Conservation (phyloP, 108 stramenopile species). For the Mayamaea pseudoterrestris region DNA sequence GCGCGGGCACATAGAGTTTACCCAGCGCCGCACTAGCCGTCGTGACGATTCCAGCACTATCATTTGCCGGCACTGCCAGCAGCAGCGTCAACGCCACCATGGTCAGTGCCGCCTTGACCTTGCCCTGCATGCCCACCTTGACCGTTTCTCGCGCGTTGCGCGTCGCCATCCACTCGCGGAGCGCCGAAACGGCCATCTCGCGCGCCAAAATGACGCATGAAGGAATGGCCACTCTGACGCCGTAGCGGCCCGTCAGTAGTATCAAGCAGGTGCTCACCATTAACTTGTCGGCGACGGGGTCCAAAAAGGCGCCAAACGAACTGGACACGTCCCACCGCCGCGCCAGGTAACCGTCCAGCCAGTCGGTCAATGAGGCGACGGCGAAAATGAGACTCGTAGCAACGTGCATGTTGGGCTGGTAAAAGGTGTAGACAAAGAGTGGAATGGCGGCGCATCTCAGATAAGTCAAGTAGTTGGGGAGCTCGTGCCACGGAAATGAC, state of each 20-base stretch:
- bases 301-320: conserved; percentile 90
- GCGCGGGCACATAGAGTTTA: conserved; percentile 23
- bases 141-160: conserved; percentile 67
- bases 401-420: conserved; percentile 23
- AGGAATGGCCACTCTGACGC: conserved; percentile 55
- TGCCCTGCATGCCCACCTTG: conserved; percentile 81
- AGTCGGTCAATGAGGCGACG: conserved; percentile 76
- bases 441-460: conserved; percentile 65
- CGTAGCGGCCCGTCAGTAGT: conserved; percentile 67
- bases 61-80: conserved; percentile 11
- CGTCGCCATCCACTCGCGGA: conserved; percentile 94
- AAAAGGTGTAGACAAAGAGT: conserved; percentile 31
- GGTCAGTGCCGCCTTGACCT: conserved; percentile 75
- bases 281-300: conserved; percentile 96
- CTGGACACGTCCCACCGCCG: conserved; percentile 66
- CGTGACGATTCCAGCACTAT: too few species aligned
- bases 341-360: conserved; percentile 88
- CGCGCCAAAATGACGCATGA: conserved; percentile 76
- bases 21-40: background rate
- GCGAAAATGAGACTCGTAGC: conserved; percentile 38
- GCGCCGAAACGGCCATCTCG: conserved; percentile 82
- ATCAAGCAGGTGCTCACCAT: conserved; percentile 88
- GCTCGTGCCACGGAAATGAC: conserved; percentile 46
- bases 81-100: conserved; percentile 61
- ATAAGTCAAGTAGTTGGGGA: conserved; percentile 69